Evolutionary conservation across 2,329 filamentous ascomycete genomes (phyloP).

Genomic region (Aspergillus jensenii): DNA sequence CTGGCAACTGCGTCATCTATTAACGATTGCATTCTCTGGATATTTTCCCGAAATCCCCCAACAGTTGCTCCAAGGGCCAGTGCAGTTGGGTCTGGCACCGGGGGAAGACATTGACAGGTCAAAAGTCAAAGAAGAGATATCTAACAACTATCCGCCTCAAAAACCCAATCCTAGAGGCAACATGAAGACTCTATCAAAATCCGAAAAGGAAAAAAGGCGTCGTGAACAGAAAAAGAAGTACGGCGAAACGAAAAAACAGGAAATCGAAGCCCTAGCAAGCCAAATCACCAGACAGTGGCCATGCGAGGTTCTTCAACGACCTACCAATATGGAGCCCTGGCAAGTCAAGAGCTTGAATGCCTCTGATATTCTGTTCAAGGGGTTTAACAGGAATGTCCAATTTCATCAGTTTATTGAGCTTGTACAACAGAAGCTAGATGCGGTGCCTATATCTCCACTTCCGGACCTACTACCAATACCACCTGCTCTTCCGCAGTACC

Average conservation of each 20-base stretch:
- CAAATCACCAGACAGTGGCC: background rate
- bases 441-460: background rate
- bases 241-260: background rate
- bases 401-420: background rate
- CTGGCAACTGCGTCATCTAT: background rate
- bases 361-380: background rate
- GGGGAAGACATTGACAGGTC: background rate
- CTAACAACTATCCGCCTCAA: constrained; percentile 7
- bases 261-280: background rate
- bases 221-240: background rate
- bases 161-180: background rate
- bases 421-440: background rate
- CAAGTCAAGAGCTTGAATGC: background rate
- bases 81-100: background rate
- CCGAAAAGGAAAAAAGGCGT: background rate
- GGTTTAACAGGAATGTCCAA: background rate
- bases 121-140: background rate
- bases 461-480: background rate
- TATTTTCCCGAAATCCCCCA: background rate
- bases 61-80: background rate
- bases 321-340: background rate
- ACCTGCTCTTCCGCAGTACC: background rate
- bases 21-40: background rate
- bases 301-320: background rate
- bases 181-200: background rate